Evolutionary conservation across 2,329 filamentous ascomycete genomes (phyloP).

Genomic region (Phaeosphaeriaceae sp.): DNA sequence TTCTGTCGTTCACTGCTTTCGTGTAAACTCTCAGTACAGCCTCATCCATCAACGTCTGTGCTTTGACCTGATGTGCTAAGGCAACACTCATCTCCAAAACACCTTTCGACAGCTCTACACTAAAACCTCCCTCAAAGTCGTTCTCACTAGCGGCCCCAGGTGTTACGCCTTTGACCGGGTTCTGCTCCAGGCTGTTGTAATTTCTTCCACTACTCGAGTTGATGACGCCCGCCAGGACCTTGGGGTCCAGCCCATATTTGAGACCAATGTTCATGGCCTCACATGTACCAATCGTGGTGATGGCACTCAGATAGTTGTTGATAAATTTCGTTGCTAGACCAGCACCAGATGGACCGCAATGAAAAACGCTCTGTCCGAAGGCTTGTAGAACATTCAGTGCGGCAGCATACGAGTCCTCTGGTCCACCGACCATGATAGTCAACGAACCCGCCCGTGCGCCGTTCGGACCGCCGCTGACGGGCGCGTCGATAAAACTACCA

Average conservation of each 20-base stretch:
- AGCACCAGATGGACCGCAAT: background rate
- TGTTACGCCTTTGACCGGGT: background rate
- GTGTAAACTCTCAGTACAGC: background rate
- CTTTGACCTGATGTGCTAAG: background rate
- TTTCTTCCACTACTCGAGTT: background rate
- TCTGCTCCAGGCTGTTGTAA: background rate
- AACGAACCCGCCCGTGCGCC: background rate
- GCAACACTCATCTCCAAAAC: background rate
- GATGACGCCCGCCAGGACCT: background rate
- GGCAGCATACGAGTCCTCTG: background rate
- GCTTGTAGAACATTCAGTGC: background rate
- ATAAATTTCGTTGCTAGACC: background rate
- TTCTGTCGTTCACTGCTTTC: background rate
- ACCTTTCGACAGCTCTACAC: background rate
- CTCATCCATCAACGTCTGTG: background rate
- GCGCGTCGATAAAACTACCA: background rate
- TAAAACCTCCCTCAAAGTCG: background rate
- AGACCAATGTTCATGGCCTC: background rate
- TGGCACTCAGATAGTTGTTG: background rate
- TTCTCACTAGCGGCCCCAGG: background rate
- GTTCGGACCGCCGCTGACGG: background rate
- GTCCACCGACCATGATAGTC: background rate
- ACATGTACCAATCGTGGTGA: background rate
- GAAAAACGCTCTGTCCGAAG: background rate
- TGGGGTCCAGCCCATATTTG: background rate